Conservation (phyloP, 1,284 basidiomycete genomes). For the Entoloma clypeatum region DNA sequence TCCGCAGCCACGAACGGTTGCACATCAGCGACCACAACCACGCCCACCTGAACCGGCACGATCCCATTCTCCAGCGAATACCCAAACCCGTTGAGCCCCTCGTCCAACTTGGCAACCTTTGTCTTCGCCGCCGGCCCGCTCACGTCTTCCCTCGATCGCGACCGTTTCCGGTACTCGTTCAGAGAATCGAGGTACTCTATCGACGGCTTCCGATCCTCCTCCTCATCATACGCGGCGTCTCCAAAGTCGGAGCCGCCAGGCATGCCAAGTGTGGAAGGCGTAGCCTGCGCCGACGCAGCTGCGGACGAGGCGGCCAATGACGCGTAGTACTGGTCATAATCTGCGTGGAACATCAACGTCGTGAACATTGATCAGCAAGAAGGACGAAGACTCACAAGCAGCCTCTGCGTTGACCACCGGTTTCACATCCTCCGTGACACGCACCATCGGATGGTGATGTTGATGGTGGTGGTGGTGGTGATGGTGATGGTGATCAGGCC, state of each 20-base stretch:
- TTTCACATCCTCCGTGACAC: conserved; percentile 52
- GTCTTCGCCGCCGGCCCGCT: conserved; percentile 30
- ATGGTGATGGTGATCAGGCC: too few species aligned
- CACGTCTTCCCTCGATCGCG: conserved; percentile 60
- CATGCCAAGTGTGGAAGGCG: conserved; percentile 46
- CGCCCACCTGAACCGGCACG: conserved; percentile 10
- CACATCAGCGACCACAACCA: conserved; percentile 18
- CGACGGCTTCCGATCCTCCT: conserved; percentile 64
- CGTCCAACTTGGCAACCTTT: conserved; percentile 46
- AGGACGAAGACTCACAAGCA: conserved; percentile 49
- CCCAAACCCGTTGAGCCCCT: conserved; percentile 23
- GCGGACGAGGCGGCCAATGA: conserved; percentile 62
- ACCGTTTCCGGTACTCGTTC: conserved; percentile 68
- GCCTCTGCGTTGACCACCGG: conserved; percentile 52
- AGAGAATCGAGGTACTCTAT: conserved; percentile 62
- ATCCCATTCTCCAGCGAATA: conserved; percentile 11
- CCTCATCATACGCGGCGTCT: conserved; percentile 47
- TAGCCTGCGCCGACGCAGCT: conserved; percentile 52
- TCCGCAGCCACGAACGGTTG: conserved; percentile 20
- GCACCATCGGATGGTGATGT: conserved; percentile 26
- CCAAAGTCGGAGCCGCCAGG: conserved; percentile 44
- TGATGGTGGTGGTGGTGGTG: too few species aligned
- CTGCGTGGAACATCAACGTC: conserved; percentile 31
- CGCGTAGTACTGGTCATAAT: conserved; percentile 78
- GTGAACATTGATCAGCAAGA: conserved; percentile 1